A percentile compares a stretch with the other conserved stretches of the same genome.
Evolutionary conservation across 2,329 filamentous ascomycete genomes (phyloP).

Genomic region (Apiospora hydei): DNA sequence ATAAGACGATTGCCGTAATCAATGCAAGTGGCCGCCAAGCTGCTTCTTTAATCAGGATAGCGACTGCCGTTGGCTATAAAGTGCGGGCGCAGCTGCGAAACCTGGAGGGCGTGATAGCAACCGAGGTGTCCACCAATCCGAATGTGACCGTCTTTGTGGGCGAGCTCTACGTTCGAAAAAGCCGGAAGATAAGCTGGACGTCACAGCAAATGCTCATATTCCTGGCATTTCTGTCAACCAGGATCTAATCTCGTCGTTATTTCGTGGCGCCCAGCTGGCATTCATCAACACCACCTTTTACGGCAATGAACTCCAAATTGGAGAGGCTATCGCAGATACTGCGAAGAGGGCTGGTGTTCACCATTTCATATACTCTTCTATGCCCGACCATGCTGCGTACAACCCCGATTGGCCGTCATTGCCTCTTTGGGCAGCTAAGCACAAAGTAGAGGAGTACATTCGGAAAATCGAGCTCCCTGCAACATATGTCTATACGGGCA

Average conservation of each 20-base stretch:
- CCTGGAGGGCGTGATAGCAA: conserved; percentile 84
- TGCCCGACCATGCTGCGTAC: conserved; percentile 92
- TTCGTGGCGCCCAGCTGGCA: conserved; percentile 83
- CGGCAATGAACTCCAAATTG: conserved; percentile 91
- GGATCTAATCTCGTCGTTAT: conserved; percentile 77
- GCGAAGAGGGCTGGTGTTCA: conserved; percentile 84
- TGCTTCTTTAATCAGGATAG: conserved; percentile 92
- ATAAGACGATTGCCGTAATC: conserved; percentile 90
- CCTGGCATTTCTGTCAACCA: conserved; percentile 73
- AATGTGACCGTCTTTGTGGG: conserved; percentile 74
- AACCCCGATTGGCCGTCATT: conserved; percentile 79
- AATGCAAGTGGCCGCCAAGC: conserved; percentile 96
- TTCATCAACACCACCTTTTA: conserved; percentile 99
- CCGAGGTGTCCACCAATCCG: conserved; percentile 81
- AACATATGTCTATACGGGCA: conserved; percentile 95
- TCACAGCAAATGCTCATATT: conserved; percentile 72
- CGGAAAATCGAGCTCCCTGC: conserved; percentile 81
- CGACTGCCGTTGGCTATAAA: conserved; percentile 90
- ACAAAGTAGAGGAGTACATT: conserved; percentile 90
- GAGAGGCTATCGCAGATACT: conserved; percentile 85
- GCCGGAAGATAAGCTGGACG: conserved; percentile 62
- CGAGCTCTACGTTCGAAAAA: conserved; percentile 66
- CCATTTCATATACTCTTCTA: conserved; percentile 95
- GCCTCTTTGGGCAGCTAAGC: conserved; percentile 92
- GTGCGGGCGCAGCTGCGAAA: conserved; percentile 92